Conservation (phyloP, 257 asterid genomes). For the Orobanche coerulescens region DNA sequence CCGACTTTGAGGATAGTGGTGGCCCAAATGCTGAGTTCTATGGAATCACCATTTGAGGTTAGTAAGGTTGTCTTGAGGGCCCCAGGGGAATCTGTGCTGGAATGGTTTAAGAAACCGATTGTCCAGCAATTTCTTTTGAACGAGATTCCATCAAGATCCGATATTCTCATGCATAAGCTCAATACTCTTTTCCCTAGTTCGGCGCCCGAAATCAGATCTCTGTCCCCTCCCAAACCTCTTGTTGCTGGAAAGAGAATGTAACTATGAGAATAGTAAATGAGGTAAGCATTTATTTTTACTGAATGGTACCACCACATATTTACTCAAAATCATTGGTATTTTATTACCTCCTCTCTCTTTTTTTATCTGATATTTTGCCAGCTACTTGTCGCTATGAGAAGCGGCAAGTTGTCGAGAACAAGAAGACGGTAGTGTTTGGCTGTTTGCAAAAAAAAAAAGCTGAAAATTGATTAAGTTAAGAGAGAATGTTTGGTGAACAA, state of each 20-base stretch:
- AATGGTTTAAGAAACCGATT: constrained; percentile 97
- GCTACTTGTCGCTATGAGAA: too few relatives aligned
- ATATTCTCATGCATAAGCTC: constrained; percentile 92
- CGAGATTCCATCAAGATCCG: constrained; percentile 95
- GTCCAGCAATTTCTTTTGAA: constrained; percentile 90
- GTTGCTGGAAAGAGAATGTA: constrained; percentile 42
- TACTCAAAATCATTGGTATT: neutral
- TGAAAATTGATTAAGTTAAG: too few relatives aligned
- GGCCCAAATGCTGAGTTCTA: constrained; percentile 69
- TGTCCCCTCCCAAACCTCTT: constrained; percentile 85
- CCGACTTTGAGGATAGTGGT: constrained; percentile 83
- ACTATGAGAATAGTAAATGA: constrained; percentile 12
- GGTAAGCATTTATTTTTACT: constrained; percentile 18
- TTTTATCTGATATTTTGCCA: neutral
- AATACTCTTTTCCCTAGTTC: constrained; percentile 82
- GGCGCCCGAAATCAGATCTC: constrained; percentile 89
- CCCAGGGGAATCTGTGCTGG: constrained; percentile 84
- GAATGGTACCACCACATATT: neutral
- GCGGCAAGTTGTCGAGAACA: too few relatives aligned
- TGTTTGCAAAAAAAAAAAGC: too few relatives aligned
- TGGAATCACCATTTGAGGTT: constrained; percentile 92
- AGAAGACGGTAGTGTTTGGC: too few relatives aligned
- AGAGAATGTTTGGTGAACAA: too few relatives aligned
- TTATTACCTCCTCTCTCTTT: neutral
- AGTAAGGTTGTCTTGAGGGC: constrained; percentile 96